Evolutionary conservation across 495 filamentous ascomycete species (phyloP).

Genomic region (Penicillium malachiteum): DNA sequence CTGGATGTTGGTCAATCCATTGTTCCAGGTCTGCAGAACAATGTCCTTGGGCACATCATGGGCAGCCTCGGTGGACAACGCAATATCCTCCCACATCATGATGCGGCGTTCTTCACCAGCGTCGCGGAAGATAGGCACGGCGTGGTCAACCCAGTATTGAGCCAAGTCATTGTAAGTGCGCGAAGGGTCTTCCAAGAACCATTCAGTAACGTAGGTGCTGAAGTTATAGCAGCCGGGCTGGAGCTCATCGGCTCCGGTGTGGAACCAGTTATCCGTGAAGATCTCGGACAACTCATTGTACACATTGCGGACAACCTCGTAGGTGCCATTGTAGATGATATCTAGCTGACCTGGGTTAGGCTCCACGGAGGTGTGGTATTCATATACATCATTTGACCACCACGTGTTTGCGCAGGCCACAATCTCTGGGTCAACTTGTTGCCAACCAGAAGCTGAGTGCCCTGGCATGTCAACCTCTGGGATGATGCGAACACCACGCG

Average conservation of each 20-base stretch:
- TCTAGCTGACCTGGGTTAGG: constrained; percentile 58
- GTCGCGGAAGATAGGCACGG: constrained; percentile 51
- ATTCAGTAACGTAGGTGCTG: constrained; percentile 43
- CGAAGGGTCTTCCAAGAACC: constrained; percentile 49
- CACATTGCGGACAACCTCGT: constrained; percentile 50
- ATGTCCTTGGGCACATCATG: constrained; percentile 50
- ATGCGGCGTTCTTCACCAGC: constrained; percentile 40
- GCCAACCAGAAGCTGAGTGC: constrained; percentile 52
- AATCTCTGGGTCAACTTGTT: constrained; percentile 52
- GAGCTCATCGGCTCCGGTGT: constrained; percentile 55
- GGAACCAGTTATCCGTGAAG: constrained; percentile 55
- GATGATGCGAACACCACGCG: constrained; percentile 48
- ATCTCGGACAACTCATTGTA: constrained; percentile 53
- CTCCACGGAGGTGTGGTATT: constrained; percentile 54
- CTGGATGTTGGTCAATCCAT: constrained; percentile 50
- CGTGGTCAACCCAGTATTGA: constrained; percentile 56
- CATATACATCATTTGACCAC: constrained; percentile 57
- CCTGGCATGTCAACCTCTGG: constrained; percentile 56
- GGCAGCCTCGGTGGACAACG: constrained; percentile 40
- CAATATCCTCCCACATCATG: constrained; percentile 59
- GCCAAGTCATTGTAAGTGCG: constrained; percentile 52
- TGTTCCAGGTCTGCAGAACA: constrained; percentile 57
- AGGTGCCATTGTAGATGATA: constrained; percentile 54
- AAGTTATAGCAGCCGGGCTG: constrained; percentile 56
- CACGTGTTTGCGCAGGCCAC: constrained; percentile 53